These are phyloP conservation scores for Dactylella cylindrospora DNA, from an alignment of 2,329 filamentous ascomycete species.

Conservation along the genomic window DNA sequence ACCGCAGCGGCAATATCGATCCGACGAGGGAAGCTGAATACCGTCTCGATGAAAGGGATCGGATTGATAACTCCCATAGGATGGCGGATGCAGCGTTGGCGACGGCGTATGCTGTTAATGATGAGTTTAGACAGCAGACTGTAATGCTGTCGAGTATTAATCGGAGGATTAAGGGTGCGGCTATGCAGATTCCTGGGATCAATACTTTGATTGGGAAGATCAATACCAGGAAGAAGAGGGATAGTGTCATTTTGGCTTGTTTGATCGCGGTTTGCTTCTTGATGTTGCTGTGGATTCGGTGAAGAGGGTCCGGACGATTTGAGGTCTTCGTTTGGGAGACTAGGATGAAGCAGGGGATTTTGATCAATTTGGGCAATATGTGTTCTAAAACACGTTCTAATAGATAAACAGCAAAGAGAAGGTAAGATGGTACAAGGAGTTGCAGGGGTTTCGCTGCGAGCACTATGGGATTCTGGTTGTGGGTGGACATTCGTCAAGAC, in stretches of 20 bases:
- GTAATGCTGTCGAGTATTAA: constrained; percentile 89
- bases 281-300: constrained; percentile 77
- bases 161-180: constrained; percentile 81
- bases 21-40: constrained; percentile 76
- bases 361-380: background rate
- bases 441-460: too few species aligned
- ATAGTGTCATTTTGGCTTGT: constrained; percentile 86
- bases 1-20: constrained; percentile 58
- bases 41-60: constrained; percentile 85
- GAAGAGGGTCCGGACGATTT: constrained; percentile 47
- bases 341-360: constrained; percentile 1
- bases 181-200: constrained; percentile 87
- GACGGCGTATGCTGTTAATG: constrained; percentile 95
- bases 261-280: constrained; percentile 94
- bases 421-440: too few species aligned
- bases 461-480: too few species aligned
- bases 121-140: constrained; percentile 82
- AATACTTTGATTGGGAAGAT: constrained; percentile 91
- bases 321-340: constrained; percentile 4
- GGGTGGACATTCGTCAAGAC: too few species aligned
- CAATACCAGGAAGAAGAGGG: constrained; percentile 88
- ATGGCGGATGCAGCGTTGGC: constrained; percentile 87
- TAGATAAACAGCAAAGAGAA: too few species aligned
- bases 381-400: too few species aligned
- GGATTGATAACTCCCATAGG: constrained; percentile 85